Evolutionary conservation across 805 yeast species (phyloP).

Genomic region (Ogataea polymorpha): DNA sequence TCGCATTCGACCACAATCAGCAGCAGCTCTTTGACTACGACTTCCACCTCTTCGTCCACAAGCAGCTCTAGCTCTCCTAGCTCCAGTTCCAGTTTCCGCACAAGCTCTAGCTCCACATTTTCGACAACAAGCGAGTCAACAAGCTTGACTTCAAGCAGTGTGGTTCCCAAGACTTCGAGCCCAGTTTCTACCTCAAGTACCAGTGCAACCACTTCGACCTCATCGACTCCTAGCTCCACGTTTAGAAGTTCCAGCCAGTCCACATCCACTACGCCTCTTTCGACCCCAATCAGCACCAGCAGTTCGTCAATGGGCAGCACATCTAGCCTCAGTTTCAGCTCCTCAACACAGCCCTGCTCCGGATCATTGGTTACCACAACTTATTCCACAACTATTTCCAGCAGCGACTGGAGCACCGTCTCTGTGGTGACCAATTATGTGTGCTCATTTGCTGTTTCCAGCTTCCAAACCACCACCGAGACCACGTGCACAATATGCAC

Average conservation of each 20-base stretch:
- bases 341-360: background rate
- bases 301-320: background rate
- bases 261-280: too few species aligned
- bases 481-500: conserved; percentile 8
- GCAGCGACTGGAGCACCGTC: conserved; percentile 1
- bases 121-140: background rate
- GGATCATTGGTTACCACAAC: conserved; percentile 1
- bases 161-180: background rate
- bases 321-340: background rate
- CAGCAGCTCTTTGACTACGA: conserved; percentile 1
- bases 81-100: background rate
- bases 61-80: background rate
- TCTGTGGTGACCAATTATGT: background rate
- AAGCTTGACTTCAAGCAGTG: background rate
- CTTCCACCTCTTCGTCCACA: background rate
- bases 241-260: too few species aligned
- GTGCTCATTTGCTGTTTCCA: conserved; percentile 2
- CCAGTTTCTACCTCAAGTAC: background rate
- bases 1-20: background rate
- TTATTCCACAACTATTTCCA: conserved; percentile 1
- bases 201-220: background rate
- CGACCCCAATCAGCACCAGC: too few species aligned
- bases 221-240: background rate
- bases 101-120: background rate
- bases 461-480: conserved; percentile 6